Percentiles rank a stretch among this genome's conserved stretches.
These are phyloP conservation scores for Trichoderma orchidacearum DNA, from an alignment of 495 filamentous ascomycete species.

Conservation along the genomic window DNA sequence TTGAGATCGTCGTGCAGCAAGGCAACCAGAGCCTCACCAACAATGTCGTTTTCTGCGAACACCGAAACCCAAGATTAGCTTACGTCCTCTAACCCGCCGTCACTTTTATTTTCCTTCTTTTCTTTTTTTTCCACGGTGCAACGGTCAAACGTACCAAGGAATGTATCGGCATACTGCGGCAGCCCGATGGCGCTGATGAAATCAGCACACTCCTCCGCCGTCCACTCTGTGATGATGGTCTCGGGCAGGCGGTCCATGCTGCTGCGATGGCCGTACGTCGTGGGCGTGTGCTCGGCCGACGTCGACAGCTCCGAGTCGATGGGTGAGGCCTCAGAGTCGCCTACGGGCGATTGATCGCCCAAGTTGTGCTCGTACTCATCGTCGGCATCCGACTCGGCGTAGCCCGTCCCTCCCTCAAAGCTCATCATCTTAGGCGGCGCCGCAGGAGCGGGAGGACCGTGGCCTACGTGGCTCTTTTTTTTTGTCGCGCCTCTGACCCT, in stretches of 20 bases:
- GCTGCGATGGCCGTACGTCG: conserved; percentile 58
- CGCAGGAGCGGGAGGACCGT: conserved; percentile 7
- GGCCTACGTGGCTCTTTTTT: neutral
- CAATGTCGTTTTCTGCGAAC: conserved; percentile 72
- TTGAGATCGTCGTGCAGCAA: conserved; percentile 86
- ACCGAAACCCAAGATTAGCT: conserved; percentile 8
- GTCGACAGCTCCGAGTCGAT: conserved; percentile 62
- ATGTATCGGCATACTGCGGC: conserved; percentile 67
- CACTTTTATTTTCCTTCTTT: too few species aligned
- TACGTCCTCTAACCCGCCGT: too few species aligned
- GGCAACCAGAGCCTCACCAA: conserved; percentile 80
- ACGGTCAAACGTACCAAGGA: conserved; percentile 59
- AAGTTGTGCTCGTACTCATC: conserved; percentile 86
- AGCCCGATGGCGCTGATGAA: conserved; percentile 71
- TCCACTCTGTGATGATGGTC: conserved; percentile 80
- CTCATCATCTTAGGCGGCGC: conserved; percentile 28
- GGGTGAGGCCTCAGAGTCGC: conserved; percentile 63
- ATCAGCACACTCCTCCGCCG: conserved; percentile 72
- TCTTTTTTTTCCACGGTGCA: neutral
- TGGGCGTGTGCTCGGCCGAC: conserved; percentile 78
- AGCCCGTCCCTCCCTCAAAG: conserved; percentile 43
- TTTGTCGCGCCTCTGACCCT: neutral
- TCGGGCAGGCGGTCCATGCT: conserved; percentile 57
- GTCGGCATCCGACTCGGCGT: conserved; percentile 85
- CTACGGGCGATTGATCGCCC: conserved; percentile 54